Conservation (phyloP, 2,329 filamentous ascomycete genomes). For the Septoria petroselini region DNA sequence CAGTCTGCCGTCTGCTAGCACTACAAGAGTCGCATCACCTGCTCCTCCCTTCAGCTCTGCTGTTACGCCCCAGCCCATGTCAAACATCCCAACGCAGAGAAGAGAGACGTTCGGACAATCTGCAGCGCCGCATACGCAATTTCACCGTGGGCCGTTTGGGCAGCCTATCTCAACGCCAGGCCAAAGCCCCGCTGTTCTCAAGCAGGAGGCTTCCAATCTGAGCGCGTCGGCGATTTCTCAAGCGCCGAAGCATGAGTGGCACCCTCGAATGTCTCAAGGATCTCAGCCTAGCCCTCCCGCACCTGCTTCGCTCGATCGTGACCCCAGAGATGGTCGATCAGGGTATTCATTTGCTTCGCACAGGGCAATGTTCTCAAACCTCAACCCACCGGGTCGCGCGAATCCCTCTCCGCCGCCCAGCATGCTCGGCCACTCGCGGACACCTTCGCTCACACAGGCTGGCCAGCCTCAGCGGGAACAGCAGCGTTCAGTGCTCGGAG, state of each 20-base stretch:
- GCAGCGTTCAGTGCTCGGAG: slow-evolving; percentile 20
- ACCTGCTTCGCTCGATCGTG: slow-evolving; percentile 32
- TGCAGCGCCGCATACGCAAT: slow-evolving; percentile 28
- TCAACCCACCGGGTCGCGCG: slow-evolving; percentile 31
- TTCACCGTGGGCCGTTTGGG: slow-evolving; percentile 27
- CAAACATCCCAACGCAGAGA: slow-evolving; percentile 23
- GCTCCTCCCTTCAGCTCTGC: slow-evolving; percentile 22
- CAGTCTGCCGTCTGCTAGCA: slow-evolving; percentile 25
- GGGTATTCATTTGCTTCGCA: slow-evolving; percentile 32
- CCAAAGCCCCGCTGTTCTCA: slow-evolving; percentile 24
- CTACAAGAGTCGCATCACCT: slow-evolving; percentile 29
- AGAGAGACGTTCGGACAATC: slow-evolving; percentile 33
- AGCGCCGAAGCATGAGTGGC: slow-evolving; percentile 31
- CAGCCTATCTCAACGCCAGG: slow-evolving; percentile 26
- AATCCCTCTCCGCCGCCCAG: slow-evolving; percentile 40
- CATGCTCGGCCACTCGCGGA: slow-evolving; percentile 35
- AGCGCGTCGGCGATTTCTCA: slow-evolving; percentile 20
- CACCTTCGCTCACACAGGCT: slow-evolving; percentile 32
- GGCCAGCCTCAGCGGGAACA: slow-evolving; percentile 26
- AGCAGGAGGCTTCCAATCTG: slow-evolving; percentile 30
- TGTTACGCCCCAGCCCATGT: slow-evolving; percentile 22
- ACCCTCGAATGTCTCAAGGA: slow-evolving; percentile 24
- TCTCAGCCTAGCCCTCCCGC: slow-evolving; percentile 27
- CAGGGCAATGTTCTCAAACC: slow-evolving; percentile 30
- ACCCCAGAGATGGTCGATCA: slow-evolving; percentile 25